These are phyloP conservation scores for Gardenia jasminoides DNA, from an alignment of 257 asterid species.

Conservation along the genomic window DNA sequence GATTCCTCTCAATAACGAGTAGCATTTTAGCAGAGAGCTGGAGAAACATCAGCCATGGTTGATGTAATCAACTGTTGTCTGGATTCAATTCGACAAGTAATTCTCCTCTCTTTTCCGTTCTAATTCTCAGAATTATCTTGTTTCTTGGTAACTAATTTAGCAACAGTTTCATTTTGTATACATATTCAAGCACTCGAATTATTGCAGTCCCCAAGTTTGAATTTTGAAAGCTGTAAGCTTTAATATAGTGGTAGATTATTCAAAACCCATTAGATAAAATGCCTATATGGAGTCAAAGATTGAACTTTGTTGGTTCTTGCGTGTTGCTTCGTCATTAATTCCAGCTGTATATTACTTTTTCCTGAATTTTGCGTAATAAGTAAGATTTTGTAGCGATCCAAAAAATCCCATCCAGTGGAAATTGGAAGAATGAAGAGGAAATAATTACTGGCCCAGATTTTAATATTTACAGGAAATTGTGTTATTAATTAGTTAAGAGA, in stretches of 20 bases:
- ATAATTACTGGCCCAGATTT: background rate
- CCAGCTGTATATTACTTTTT: background rate
- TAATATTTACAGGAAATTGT: too few species aligned
- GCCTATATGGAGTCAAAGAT: background rate
- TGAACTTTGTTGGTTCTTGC: background rate
- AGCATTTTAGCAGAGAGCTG: too few species aligned
- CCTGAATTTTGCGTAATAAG: background rate
- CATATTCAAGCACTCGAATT: background rate
- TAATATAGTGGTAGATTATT: background rate
- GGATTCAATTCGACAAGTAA: conserved; percentile 86
- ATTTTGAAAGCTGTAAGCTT: background rate
- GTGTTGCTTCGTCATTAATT: background rate
- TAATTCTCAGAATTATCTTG: background rate
- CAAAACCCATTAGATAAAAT: background rate
- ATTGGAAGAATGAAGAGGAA: background rate
- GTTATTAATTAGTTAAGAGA: background rate
- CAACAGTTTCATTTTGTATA: background rate
- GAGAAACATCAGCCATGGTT: conserved; percentile 41
- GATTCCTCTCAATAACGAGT: too few species aligned
- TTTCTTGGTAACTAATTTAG: background rate
- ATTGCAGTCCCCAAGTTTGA: background rate
- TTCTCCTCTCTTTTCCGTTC: conserved; percentile 6
- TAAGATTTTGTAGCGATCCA: background rate
- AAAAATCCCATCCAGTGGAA: background rate
- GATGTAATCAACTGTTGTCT: conserved; percentile 85